Percentiles rank a stretch among this genome's conserved stretches.
These are phyloP conservation scores for Phytopythium sindhum DNA, from an alignment of 352 stramenopile genomes.

Conservation along the genomic window DNA sequence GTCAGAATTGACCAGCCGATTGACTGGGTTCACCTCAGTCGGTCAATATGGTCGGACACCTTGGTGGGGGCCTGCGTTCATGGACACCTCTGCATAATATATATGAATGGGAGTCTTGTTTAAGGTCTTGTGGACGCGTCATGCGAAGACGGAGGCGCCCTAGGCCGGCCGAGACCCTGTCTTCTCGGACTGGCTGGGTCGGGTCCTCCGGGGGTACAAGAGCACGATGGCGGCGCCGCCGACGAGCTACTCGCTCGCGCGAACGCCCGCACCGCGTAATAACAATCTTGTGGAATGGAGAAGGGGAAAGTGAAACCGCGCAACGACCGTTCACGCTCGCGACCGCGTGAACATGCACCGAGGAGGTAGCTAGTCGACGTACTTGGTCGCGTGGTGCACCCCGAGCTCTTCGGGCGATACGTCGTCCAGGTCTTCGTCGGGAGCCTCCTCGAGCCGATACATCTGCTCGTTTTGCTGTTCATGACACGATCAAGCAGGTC, in stretches of 20 bases:
- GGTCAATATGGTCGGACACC: no score
- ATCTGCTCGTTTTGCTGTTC: slow-evolving; percentile 19
- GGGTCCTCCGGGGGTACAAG: slow-evolving; percentile 3
- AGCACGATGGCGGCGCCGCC: background rate
- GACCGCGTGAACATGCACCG: background rate
- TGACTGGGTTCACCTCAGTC: no score
- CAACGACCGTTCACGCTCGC: background rate
- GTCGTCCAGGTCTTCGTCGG: slow-evolving; percentile 51
- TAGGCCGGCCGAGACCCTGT: background rate
- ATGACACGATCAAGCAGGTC: slow-evolving; percentile 6
- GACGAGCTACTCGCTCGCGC: background rate
- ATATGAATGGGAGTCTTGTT: background rate
- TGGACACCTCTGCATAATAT: background rate
- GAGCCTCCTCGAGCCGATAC: slow-evolving; percentile 11
- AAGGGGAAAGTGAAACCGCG: background rate
- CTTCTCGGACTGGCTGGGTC: background rate
- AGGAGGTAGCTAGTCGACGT: slow-evolving; percentile 53
- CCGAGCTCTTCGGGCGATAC: slow-evolving; percentile 79
- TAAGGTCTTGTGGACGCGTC: background rate
- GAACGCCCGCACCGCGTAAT: slow-evolving; percentile 2
- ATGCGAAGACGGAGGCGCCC: background rate
- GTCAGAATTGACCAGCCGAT: no score
- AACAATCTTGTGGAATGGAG: slow-evolving; percentile 5
- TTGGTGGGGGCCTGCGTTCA: background rate
- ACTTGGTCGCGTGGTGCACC: slow-evolving; percentile 79